A percentile compares a stretch with the other conserved stretches of the same genome.
Conservation (phyloP, 257 asterid species). For the Solanum dulcamara region DNA sequence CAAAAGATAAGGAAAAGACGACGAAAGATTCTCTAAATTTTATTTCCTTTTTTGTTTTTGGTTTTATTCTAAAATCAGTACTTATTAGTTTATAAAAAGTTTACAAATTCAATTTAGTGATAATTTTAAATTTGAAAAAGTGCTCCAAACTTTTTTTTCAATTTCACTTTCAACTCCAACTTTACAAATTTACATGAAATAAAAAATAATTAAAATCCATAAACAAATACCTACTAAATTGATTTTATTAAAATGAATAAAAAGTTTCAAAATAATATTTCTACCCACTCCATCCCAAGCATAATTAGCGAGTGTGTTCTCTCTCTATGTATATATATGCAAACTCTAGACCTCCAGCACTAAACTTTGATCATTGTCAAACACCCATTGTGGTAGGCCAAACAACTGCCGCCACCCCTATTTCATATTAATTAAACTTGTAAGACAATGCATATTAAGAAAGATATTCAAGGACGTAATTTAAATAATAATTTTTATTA, state of each 20-base stretch:
- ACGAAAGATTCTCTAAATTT: not conserved
- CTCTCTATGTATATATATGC: not conserved
- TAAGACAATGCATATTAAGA: too few species aligned
- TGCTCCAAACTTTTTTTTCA: not conserved
- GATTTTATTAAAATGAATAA: not conserved
- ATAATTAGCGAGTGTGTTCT: rapidly evolving
- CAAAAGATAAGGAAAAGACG: not conserved
- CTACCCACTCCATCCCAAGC: not conserved
- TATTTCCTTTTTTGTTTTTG: too few species aligned
- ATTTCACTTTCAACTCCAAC: not conserved
- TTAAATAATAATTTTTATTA: too few species aligned
- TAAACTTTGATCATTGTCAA: not conserved
- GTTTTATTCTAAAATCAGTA: too few species aligned
- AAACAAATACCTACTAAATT: not conserved
- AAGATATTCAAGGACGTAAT: too few species aligned
- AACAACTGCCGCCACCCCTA: too few species aligned
- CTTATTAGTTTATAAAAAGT: too few species aligned
- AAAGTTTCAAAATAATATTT: not conserved
- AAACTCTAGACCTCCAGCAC: not conserved
- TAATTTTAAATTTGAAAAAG: too few species aligned
- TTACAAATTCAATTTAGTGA: not conserved
- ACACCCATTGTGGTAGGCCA: too few species aligned
- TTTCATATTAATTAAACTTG: too few species aligned
- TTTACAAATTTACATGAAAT: not conserved
- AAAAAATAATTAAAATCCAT: too few species aligned